phyloP scores from a whole-genome alignment of 306 rosid species.

The Parietaria judaica region DNA sequence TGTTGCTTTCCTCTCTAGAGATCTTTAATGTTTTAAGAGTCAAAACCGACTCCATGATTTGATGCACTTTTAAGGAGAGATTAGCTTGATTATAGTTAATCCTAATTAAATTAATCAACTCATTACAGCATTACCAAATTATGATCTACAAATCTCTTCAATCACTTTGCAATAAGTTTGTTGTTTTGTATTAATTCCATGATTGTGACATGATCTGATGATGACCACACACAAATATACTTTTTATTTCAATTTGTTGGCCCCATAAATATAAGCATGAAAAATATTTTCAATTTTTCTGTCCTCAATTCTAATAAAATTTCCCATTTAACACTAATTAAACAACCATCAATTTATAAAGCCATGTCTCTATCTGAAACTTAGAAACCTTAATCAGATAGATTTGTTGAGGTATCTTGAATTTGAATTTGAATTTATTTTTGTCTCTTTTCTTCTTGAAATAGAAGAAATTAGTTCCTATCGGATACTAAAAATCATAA shows the following conservation, averaged over 20 bases:
- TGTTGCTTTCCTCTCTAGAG: slow-evolving; percentile 1
- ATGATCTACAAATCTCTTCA: neutral
- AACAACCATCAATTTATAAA: too few species aligned
- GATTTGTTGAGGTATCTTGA: neutral
- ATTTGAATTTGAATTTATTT: neutral
- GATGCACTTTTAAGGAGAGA: neutral
- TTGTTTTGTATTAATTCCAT: slow-evolving; percentile 24
- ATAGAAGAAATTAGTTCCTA: neutral
- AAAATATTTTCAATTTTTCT: neutral
- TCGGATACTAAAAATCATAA: too few species aligned
- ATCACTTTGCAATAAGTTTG: slow-evolving; percentile 9
- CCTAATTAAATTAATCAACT: neutral
- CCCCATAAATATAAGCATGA: neutral
- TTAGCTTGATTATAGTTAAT: neutral
- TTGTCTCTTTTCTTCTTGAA: neutral
- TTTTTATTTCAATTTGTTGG: slow-evolving; percentile 7
- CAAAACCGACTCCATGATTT: slow-evolving; percentile 3
- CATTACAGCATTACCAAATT: neutral
- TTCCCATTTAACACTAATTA: too few species aligned
- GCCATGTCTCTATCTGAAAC: too few species aligned
- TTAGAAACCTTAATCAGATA: too few species aligned
- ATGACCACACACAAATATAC: slow-evolving; percentile 17
- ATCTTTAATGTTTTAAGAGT: neutral
- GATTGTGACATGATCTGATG: slow-evolving; percentile 22
- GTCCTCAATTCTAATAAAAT: too few species aligned